These are phyloP conservation scores for Fusarium armeniacum DNA, from an alignment of 2,329 filamentous ascomycete species.

Conservation along the genomic window DNA sequence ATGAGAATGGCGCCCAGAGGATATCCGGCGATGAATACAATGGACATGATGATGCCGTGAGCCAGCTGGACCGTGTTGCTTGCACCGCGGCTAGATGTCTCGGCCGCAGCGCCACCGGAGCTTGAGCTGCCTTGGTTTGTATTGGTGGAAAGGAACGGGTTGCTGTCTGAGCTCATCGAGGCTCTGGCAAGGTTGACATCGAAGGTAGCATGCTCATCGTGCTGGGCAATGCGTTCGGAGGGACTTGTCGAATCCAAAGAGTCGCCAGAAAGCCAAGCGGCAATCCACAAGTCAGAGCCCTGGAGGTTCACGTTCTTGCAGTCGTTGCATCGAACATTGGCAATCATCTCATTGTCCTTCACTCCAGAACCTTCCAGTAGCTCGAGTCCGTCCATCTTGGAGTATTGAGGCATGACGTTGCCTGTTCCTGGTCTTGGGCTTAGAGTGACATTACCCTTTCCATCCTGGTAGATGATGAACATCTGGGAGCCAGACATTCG, in stretches of 20 bases:
- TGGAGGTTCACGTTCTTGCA: constrained; percentile 64
- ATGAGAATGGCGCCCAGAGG: constrained; percentile 73
- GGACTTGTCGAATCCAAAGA: constrained; percentile 61
- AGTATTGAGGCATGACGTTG: constrained; percentile 64
- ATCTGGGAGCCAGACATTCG: constrained; percentile 71
- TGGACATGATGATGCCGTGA: constrained; percentile 73
- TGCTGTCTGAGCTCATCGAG: constrained; percentile 61
- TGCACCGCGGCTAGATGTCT: constrained; percentile 24
- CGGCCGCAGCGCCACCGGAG: constrained; percentile 33
- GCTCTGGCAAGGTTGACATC: constrained; percentile 64
- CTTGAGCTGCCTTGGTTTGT: constrained; percentile 10
- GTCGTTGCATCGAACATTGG: constrained; percentile 70
- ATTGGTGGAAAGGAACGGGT: constrained; percentile 62
- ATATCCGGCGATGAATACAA: constrained; percentile 71
- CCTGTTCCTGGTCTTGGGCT: constrained; percentile 67
- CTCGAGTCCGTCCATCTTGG: constrained; percentile 60
- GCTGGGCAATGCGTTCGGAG: constrained; percentile 58
- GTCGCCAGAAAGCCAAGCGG: constrained; percentile 65
- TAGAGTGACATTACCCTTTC: constrained; percentile 71
- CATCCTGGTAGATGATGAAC: constrained; percentile 73
- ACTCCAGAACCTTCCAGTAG: constrained; percentile 73
- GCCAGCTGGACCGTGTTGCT: constrained; percentile 55
- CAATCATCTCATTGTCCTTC: constrained; percentile 65
- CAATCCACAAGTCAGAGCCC: constrained; percentile 64
- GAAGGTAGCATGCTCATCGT: constrained; percentile 62